Conservation (phyloP, 1,139 yeast genomes). For the Magnusiomyces tetraspermus region DNA sequence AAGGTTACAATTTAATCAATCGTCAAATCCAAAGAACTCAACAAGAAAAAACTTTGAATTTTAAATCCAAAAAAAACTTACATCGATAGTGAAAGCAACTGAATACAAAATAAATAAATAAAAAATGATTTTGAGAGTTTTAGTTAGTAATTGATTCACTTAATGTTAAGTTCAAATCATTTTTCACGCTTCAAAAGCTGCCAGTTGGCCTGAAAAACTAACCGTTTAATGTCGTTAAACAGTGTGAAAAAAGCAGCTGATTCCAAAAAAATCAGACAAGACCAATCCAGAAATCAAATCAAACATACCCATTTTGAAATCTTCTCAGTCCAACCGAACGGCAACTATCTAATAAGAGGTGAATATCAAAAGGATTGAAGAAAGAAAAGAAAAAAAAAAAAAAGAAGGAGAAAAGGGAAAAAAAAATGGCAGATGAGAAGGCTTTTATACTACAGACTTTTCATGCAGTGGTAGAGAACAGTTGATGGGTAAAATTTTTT, state of each 20-base stretch:
- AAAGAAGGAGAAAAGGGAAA: background rate
- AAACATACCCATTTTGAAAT: slow-evolving; percentile 7
- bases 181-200: background rate
- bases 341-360: background rate
- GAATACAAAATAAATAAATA: background rate
- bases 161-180: background rate
- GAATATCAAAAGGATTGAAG: slow-evolving; percentile 1
- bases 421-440: background rate
- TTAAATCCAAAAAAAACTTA: too few species aligned
- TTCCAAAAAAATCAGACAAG: background rate
- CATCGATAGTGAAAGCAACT: slow-evolving; percentile 6
- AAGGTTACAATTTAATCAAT: too few species aligned
- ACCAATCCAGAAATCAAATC: background rate
- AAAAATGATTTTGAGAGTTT: background rate
- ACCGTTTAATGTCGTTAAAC: background rate
- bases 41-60: too few species aligned
- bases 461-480: background rate
- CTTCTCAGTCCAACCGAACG: slow-evolving; percentile 1
- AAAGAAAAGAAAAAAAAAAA: background rate
- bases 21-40: too few species aligned
- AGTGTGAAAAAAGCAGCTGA: background rate
- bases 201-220: background rate
- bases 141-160: background rate
- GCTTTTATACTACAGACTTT: background rate
- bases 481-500: background rate